These are phyloP conservation scores for Tuber umbilicatum DNA, from an alignment of 495 filamentous ascomycete species.

Conservation along the genomic window DNA sequence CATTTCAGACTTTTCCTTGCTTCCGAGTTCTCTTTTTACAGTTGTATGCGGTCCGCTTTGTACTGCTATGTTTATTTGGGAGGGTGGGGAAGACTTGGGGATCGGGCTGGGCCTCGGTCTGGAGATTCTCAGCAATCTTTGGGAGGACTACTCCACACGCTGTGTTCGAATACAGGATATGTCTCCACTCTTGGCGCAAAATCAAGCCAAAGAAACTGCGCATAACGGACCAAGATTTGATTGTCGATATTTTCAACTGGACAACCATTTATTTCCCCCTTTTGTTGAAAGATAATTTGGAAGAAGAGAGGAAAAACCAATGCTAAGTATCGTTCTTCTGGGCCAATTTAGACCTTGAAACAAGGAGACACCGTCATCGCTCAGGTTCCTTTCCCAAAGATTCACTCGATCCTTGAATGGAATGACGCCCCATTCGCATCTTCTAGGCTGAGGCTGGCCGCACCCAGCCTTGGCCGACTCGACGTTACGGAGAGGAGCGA, in stretches of 20 bases:
- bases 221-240: conserved; percentile 21
- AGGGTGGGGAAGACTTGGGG: conserved; percentile 21
- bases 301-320: conserved; percentile 32
- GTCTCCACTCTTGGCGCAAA: conserved; percentile 9
- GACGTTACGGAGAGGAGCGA: conserved; percentile 21
- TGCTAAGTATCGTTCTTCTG: conserved; percentile 34
- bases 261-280: conserved; percentile 13
- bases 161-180: conserved; percentile 33
- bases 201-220: conserved; percentile 12
- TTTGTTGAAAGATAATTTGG: conserved; percentile 16
- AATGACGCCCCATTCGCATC: conserved; percentile 38
- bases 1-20: not conserved
- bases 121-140: conserved; percentile 29
- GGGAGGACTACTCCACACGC: conserved; percentile 12
- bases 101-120: conserved; percentile 21
- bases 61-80: conserved; percentile 22
- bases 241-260: conserved; percentile 10
- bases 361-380: conserved; percentile 35
- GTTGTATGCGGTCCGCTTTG: conserved; percentile 22
- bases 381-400: conserved; percentile 28
- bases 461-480: conserved; percentile 24
- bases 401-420: conserved; percentile 33
- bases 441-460: conserved; percentile 29
- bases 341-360: conserved; percentile 35
- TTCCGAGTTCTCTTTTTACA: not conserved